Evolutionary conservation across 257 asterid species (phyloP), one percentile per base, ranked within the genome.

Genomic region (Ocimum tenuiflorum): DNA sequence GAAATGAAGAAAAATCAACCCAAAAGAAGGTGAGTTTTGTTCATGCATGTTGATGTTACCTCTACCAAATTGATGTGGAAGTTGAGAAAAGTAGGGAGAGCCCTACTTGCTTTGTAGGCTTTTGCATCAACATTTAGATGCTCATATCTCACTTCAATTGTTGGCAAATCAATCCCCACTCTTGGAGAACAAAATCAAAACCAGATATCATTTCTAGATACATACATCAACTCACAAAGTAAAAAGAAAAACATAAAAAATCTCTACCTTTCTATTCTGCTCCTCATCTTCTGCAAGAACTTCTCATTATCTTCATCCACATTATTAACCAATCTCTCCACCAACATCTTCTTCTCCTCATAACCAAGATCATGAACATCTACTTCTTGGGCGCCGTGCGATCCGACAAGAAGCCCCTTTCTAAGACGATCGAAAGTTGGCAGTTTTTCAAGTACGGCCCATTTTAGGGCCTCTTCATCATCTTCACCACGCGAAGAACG

Each of bases 391-490:
- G 81, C 73, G 7, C 95, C 95, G 11, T 57, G 63, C 12, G 92
- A 77, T 12, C 95, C 95, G 9, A 77, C 74, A 13, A 87, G 54
- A 35, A 87, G 45, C 14, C 95, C 95, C 75, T 79, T 87, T 19
- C 83, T 83, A 36, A 87, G 71, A 48, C 95, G 83, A 60, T 83
- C 92, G 19, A 76, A 83, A 17, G 95, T 87, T 2, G 95, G 95
- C 19, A 87, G 38, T 20, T 83, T 87, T 24, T 87, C 95, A 0
- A 87, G 79, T 2, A 85, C 76, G 36, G 95, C 92, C 95, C 95
- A 68, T 58, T 68, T 68, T 14, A 69, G 48, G 53, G 73, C 67
- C 60, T 69, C 92, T 72, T 87, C 95, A 14, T 87, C 95, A 18
- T 85, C 88, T 68, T 85, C 92, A 3, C 83, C 83, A 6, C 81